phyloP scores from a whole-genome alignment of 495 filamentous ascomycete genomes.

The Penicillium silybi region DNA sequence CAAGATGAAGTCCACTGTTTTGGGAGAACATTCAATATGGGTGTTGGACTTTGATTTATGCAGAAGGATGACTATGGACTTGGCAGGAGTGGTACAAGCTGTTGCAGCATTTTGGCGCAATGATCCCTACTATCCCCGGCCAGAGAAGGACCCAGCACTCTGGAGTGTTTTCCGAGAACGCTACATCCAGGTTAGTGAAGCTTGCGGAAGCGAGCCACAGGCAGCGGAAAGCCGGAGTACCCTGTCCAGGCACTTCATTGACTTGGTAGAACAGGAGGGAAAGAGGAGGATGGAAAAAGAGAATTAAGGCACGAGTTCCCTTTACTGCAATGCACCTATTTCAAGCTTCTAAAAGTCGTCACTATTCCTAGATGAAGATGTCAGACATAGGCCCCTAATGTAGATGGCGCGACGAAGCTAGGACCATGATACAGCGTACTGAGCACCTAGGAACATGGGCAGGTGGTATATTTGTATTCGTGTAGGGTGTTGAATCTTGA shows the following conservation, averaged over 20 bases:
- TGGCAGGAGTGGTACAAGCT: slow-evolving; percentile 11
- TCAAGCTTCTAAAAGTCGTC: too few species aligned
- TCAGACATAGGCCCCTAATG: too few species aligned
- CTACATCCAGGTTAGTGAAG: not conserved
- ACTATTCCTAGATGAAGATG: too few species aligned
- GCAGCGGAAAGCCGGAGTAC: not conserved
- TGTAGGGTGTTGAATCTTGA: too few species aligned
- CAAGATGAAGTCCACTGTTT: not conserved
- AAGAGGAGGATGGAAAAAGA: not conserved
- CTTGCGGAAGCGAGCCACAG: not conserved
- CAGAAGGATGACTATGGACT: slow-evolving; percentile 12
- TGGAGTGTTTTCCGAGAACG: slow-evolving; percentile 1
- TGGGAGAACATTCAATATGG: slow-evolving; percentile 32
- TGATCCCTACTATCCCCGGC: slow-evolving; percentile 22
- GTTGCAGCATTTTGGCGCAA: slow-evolving; percentile 16
- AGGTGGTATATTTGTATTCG: too few species aligned
- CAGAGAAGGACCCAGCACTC: not conserved
- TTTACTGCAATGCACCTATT: too few species aligned
- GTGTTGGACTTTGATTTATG: slow-evolving; percentile 41
- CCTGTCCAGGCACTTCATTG: not conserved
- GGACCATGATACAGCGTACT: too few species aligned
- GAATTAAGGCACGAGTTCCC: too few species aligned
- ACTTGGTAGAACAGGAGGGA: not conserved
- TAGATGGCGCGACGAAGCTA: too few species aligned
- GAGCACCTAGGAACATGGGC: too few species aligned